Base-by-base conservation (phyloP, 2,329 filamentous ascomycete species). In the Fonsecaea erecta region DNA sequence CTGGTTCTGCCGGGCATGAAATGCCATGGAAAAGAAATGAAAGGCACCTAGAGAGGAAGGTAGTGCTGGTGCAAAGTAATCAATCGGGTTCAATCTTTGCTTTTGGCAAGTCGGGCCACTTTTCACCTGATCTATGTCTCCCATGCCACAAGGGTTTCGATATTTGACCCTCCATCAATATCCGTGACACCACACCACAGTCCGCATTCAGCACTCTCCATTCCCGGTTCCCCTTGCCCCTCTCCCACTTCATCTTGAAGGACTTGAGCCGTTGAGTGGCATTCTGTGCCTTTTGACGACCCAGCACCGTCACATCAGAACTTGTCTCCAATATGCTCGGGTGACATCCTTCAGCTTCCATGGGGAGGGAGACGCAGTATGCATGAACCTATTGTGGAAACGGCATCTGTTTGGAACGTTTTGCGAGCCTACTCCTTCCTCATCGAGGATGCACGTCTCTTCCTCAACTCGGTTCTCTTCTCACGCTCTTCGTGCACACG, bases 361-460 rank as follows among this genome's bases (percentile, higher is more conserved):
- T 52, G 57, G n/a, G 1, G 30, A 11, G 26, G 18, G 8, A 8
- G 43, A 12, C 1, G 18, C 3, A 24, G 18, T 24, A 24, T 24
- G 43, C 43, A 21, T 48, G 9, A 24, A 48, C 18, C 18, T 48
- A 12, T 48, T 24, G 43, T 48, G 43, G 21, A 48, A 48, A 24
- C 18, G 18, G 43, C 24, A 48, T 48, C 43, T 24, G 21, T 18
- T 8, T 12, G 21, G n/a, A 11, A 24, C 18, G 12, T 12, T 21
- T 85, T 84, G 92, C 93, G n/a, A 2, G 9, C 12, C 18, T 48
- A 48, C 43, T 48, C 43, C 82, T 86, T 86, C 85, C 94, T 94
- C 90, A 96, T 92, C 78, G 94, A 97, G 81, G 91, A 96, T 76
- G 94, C 94, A 81, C 95, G 89, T 81, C 95, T 90, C 93, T 98